phyloP scores from a whole-genome alignment of 2,329 filamentous ascomycete genomes.

The Fusarium austroafricanum region DNA sequence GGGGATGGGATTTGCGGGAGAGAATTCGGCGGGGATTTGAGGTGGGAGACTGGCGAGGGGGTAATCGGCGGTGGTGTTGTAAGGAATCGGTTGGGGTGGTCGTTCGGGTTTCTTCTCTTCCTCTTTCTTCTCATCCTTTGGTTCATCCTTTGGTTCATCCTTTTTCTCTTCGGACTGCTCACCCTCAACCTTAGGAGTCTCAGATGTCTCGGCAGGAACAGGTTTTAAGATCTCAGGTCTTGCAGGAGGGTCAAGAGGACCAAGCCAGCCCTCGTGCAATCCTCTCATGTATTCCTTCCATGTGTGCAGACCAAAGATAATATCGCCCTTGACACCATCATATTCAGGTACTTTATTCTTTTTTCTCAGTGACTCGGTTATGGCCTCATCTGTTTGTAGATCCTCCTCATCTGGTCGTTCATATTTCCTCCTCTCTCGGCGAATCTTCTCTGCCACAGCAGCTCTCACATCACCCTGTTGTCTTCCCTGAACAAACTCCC shows the following conservation, averaged over 20 bases:
- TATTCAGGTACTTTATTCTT: slow-evolving; percentile 77
- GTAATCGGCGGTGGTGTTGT: slow-evolving; percentile 81
- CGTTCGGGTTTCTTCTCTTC: slow-evolving; percentile 67
- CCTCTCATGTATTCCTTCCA: slow-evolving; percentile 98
- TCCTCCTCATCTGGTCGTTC: slow-evolving; percentile 62
- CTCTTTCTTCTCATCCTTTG: slow-evolving; percentile 52
- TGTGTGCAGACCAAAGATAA: slow-evolving; percentile 89
- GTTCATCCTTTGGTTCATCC: slow-evolving; percentile 46
- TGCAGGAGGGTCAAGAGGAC: slow-evolving; percentile 76
- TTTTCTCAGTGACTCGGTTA: slow-evolving; percentile 72
- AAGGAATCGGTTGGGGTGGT: slow-evolving; percentile 74
- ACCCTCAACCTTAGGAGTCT: slow-evolving; percentile 34
- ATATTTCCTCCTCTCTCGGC: slow-evolving; percentile 73
- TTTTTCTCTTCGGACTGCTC: slow-evolving; percentile 52
- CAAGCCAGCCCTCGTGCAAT: slow-evolving; percentile 95
- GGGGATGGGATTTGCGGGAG: slow-evolving; percentile 76
- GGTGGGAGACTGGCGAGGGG: slow-evolving; percentile 71
- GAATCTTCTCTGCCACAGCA: slow-evolving; percentile 86
- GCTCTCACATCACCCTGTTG: slow-evolving; percentile 93
- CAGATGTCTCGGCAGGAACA: slow-evolving; percentile 22
- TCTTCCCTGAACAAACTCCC: slow-evolving; percentile 93
- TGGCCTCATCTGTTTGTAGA: slow-evolving; percentile 61
- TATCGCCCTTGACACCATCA: slow-evolving; percentile 80
- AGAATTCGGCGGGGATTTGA: slow-evolving; percentile 76
- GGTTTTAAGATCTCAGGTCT: slow-evolving; percentile 40